A percentile compares a stretch with the other conserved stretches of the same genome.
phyloP scores from a whole-genome alignment of 805 yeast genomes.

The Suhomyces sp. region DNA sequence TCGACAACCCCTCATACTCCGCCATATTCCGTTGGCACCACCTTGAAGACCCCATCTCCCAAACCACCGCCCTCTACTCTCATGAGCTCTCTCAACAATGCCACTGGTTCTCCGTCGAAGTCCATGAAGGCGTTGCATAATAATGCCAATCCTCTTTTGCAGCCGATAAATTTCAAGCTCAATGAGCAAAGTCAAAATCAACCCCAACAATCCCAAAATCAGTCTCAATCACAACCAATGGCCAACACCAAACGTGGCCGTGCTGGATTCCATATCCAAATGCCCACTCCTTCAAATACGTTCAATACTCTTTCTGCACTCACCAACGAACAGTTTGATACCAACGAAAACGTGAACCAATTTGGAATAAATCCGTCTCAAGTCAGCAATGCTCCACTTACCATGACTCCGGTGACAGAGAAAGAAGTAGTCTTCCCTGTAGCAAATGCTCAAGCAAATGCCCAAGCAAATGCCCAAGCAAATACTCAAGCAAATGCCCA shows the following conservation, averaged over 20 bases:
- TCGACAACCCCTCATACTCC: slow-evolving; percentile 36
- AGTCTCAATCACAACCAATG: background rate
- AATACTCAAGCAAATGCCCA: background rate
- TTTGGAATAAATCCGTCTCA: slow-evolving; percentile 61
- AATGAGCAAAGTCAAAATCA: background rate
- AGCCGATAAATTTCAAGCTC: slow-evolving; percentile 51
- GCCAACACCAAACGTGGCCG: slow-evolving; percentile 38
- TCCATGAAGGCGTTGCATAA: slow-evolving; percentile 52
- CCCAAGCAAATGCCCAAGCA: too few species aligned
- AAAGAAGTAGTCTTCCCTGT: slow-evolving; percentile 29
- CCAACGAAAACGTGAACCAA: slow-evolving; percentile 53
- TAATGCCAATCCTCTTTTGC: slow-evolving; percentile 46
- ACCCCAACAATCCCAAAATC: background rate
- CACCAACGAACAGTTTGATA: slow-evolving; percentile 27
- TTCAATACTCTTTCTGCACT: slow-evolving; percentile 35
- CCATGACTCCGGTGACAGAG: slow-evolving; percentile 82
- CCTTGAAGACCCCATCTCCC: slow-evolving; percentile 37
- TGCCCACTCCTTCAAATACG: slow-evolving; percentile 64
- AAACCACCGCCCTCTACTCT: slow-evolving; percentile 24
- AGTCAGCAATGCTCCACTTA: slow-evolving; percentile 49
- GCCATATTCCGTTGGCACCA: slow-evolving; percentile 35
- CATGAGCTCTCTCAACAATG: slow-evolving; percentile 13
- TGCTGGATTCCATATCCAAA: slow-evolving; percentile 62
- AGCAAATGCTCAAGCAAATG: too few species aligned
- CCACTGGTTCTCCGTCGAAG: slow-evolving; percentile 37